Evolutionary conservation across 2,329 filamentous ascomycete genomes (phyloP).

Genomic region (Fusarium pininemorale): DNA sequence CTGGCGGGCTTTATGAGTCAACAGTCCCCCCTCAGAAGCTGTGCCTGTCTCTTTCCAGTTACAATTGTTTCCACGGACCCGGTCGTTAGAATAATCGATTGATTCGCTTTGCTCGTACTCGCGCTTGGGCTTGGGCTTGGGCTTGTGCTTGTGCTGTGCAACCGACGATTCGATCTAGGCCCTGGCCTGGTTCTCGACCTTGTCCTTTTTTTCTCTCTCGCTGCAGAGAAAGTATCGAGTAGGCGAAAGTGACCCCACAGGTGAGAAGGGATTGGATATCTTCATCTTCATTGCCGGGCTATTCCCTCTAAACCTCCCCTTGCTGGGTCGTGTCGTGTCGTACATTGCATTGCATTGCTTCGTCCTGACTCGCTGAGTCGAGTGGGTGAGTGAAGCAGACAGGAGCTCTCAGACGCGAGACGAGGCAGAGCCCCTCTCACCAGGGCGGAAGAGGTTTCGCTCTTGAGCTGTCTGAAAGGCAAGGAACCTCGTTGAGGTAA

Average conservation of each 20-base stretch:
- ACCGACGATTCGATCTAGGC: conserved; percentile 20
- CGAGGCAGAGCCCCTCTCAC: background rate
- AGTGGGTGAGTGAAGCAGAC: background rate
- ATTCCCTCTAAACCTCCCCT: background rate
- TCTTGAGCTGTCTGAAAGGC: background rate
- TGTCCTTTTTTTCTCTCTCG: background rate
- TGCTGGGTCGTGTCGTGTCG: background rate
- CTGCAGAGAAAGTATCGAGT: background rate
- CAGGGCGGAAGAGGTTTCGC: background rate
- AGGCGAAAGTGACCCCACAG: background rate
- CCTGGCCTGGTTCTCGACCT: background rate
- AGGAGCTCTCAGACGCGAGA: background rate
- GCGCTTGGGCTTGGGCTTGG: background rate
- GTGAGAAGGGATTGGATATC: background rate
- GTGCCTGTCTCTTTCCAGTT: conserved; percentile 33
- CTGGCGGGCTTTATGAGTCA: conserved; percentile 41
- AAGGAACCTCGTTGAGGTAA: background rate
- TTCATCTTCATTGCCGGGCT: conserved; percentile 3
- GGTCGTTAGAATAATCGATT: conserved; percentile 1
- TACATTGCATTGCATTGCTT: background rate
- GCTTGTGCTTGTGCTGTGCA: background rate
- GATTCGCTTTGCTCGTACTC: background rate
- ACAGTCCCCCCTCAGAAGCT: conserved; percentile 34
- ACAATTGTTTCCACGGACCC: conserved; percentile 33
- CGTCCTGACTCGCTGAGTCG: conserved; percentile 3